A percentile compares a stretch with the other conserved stretches of the same genome.
These are phyloP conservation scores for Podila minutissima DNA, from an alignment of 192 early-diverging fungal genomes.

Conservation along the genomic window DNA sequence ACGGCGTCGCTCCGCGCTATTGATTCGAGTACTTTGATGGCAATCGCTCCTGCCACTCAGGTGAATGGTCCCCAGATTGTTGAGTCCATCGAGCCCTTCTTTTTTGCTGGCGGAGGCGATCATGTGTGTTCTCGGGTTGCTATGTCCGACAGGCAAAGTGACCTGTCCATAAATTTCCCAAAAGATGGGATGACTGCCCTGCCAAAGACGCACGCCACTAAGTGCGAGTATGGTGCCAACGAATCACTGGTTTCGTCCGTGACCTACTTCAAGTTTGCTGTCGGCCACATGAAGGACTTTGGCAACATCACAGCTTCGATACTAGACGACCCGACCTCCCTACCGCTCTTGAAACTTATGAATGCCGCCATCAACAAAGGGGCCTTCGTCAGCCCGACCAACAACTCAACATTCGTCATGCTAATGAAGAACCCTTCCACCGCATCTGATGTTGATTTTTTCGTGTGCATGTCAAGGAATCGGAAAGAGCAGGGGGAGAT, in stretches of 20 bases:
- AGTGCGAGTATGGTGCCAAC: slow-evolving; percentile 1
- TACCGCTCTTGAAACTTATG: slow-evolving; percentile 4
- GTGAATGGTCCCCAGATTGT: too few relatives aligned
- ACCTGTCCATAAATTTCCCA: neutral
- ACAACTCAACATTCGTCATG: neutral
- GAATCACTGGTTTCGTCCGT: neutral
- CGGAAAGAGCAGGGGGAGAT: neutral
- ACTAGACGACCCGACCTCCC: slow-evolving; percentile 2
- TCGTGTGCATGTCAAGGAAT: neutral
- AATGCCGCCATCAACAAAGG: slow-evolving; percentile 4
- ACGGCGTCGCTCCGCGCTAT: neutral
- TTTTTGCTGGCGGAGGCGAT: too few relatives aligned
- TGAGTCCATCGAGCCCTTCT: too few relatives aligned
- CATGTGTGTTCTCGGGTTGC: too few relatives aligned
- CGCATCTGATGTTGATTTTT: neutral
- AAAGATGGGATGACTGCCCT: neutral
- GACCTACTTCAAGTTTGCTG: slow-evolving; percentile 5
- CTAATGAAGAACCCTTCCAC: neutral
- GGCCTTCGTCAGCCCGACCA: neutral
- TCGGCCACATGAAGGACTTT: slow-evolving; percentile 4
- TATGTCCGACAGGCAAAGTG: too few relatives aligned
- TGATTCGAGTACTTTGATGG: neutral
- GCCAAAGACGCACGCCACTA: neutral
- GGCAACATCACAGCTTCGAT: slow-evolving; percentile 4
- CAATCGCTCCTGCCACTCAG: neutral